Conservation (phyloP, 73 alveolate species). For the Durusdinium trenchii region DNA sequence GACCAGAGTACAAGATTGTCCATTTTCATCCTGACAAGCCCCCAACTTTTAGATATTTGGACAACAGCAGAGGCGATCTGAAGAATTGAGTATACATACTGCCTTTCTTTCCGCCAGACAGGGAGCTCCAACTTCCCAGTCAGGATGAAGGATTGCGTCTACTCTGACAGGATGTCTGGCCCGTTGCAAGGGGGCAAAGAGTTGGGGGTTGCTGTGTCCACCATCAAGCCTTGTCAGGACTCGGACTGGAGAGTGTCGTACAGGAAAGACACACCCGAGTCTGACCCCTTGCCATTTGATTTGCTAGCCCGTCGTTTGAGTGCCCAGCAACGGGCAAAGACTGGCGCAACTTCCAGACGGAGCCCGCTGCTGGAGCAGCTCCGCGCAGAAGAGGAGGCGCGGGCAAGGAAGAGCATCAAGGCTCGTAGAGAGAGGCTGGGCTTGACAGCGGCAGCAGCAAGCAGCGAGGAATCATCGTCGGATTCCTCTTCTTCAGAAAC, state of each 20-base stretch:
- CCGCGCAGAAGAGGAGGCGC: neutral
- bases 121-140: neutral
- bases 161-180: neutral
- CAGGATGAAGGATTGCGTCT: neutral
- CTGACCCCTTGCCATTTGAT: neutral
- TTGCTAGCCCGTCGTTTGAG: neutral
- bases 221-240: neutral
- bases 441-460: neutral
- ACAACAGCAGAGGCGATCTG: neutral
- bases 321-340: neutral
- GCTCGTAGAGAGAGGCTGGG: neutral
- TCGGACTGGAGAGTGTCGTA: constrained; percentile 23
- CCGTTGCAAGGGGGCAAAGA: neutral
- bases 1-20: constrained; percentile 4
- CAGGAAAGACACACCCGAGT: constrained; percentile 9
- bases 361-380: neutral
- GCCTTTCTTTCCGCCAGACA: neutral
- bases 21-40: constrained; percentile 61
- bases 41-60: neutral
- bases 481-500: no score
- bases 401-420: neutral
- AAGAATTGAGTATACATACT: constrained; percentile 14
- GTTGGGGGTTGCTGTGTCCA: neutral
- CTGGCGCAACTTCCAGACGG: neutral
- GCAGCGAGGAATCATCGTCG: no score